Conservation (phyloP, 192 early-diverging fungal genomes). For the Funneliformis mosseae region DNA sequence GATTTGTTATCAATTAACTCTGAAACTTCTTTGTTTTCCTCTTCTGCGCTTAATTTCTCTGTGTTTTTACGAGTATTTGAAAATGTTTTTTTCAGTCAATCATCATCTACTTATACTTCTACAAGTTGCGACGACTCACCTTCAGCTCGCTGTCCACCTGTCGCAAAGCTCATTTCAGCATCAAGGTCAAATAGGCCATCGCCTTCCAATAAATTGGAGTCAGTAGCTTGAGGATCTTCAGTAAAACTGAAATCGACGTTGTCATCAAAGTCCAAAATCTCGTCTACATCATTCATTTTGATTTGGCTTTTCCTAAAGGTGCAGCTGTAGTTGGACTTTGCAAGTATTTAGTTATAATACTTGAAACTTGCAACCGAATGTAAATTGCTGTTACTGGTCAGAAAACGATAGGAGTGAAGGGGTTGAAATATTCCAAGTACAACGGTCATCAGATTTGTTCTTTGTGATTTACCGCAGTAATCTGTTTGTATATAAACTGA, state of each 20-base stretch:
- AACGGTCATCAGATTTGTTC: not conserved
- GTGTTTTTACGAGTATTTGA: not conserved
- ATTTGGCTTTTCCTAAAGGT: not conserved
- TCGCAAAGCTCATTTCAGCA: not conserved
- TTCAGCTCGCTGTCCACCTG: not conserved
- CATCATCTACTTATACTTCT: not conserved
- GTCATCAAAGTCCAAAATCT: conserved; percentile 19
- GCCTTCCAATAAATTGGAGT: not conserved
- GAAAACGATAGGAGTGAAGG: not conserved
- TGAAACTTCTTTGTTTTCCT: not conserved
- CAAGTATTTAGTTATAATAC: not conserved
- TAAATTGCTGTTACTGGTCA: not conserved
- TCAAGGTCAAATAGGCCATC: not conserved
- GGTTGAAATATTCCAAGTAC: not conserved
- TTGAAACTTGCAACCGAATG: not conserved
- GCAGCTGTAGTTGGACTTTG: not conserved
- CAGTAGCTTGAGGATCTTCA: not conserved
- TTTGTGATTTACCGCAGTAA: not conserved
- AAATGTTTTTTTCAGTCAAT: not conserved
- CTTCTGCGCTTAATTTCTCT: not conserved
- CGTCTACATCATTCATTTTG: conserved; percentile 12
- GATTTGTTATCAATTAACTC: not conserved
- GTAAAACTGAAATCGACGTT: conserved; percentile 2
- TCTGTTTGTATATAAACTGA: not conserved
- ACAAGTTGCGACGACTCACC: not conserved